These are phyloP conservation scores for Datura wrightii DNA, from an alignment of 257 asterid genomes.

Conservation along the genomic window DNA sequence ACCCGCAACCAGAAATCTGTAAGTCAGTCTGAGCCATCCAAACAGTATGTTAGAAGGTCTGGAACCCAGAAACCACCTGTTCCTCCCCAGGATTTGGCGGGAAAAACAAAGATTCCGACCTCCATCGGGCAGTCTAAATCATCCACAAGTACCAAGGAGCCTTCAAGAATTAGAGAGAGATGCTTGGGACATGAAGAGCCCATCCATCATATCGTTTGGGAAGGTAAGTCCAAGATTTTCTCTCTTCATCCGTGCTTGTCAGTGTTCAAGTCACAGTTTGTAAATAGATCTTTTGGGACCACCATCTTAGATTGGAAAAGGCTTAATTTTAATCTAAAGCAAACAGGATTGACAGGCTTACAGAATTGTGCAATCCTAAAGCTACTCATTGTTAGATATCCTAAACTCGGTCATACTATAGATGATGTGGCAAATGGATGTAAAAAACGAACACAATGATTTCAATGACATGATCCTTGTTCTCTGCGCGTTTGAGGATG, in stretches of 20 bases:
- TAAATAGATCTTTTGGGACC: not conserved
- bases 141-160: not conserved
- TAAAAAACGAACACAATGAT: not conserved
- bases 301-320: not conserved
- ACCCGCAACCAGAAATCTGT: not conserved
- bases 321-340: not conserved
- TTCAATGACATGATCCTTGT: not conserved
- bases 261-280: not conserved
- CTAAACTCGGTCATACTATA: not conserved
- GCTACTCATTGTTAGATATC: not conserved
- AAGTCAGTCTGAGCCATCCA: constrained; percentile 20
- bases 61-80: not conserved
- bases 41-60: not conserved
- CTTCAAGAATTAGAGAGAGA: not conserved
- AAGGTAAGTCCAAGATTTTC: constrained; percentile 28
- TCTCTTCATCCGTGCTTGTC: not conserved
- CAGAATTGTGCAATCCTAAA: not conserved
- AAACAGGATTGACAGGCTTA: not conserved
- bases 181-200: constrained; percentile 6
- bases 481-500: not conserved
- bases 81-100: not conserved
- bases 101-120: constrained; percentile 1
- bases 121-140: not conserved
- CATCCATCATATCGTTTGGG: constrained; percentile 25
- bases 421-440: not conserved